Base-by-base conservation (phyloP, 2,329 filamentous ascomycete species). In the Rasamsonia emersonii region DNA sequence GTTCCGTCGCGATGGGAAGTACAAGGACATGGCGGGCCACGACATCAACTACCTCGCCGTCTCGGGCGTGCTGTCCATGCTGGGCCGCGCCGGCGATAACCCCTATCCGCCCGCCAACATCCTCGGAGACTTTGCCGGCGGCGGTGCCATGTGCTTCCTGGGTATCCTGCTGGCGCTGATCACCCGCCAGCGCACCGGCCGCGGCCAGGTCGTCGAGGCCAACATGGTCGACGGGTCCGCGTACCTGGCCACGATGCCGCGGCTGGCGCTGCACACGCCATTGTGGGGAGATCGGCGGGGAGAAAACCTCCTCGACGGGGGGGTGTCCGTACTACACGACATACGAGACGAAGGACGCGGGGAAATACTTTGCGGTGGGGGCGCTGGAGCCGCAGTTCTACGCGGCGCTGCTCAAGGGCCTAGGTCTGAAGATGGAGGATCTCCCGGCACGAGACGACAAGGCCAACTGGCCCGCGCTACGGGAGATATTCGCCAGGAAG, bases 21-120 rank as follows among this genome's bases (percentile, higher is more conserved):
- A 94, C 61, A 75, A 73, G 28, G 63, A 72, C 49, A 95, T 94
- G 88, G 86, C 88, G 0, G 88, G 88, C 26, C 88, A 95, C 54
- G 88, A 95, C 55, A 94, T 95, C 57, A 95, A 96, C 54, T 96
- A 96, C 59, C 79, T 96, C 24, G 85, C 88, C 29, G 84, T 94
- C 0, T 82, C 81, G 0, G 89, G 89, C 0, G 79, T 82, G 1
- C 62, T 96, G 17, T 71, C 72, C 0, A 67, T 94, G 59, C 72
- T 96, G 3, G 89, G 89, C 1, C 68, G 82, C 1, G 64, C 65
- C 17, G 71, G 68, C 10, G 73, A 79, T 50, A 77, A 75, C 42
- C 89, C 89, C 1, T 78, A 81, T 39, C 72, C 88, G 11, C 91
- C 91, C 0, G 75, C 68, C 4, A 96, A 96, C 50, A 70, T 96